Percentiles rank a stretch among this genome's conserved stretches.
Conservation (phyloP, 768 basidiomycete genomes). For the Neoboletus brunneissimus region DNA sequence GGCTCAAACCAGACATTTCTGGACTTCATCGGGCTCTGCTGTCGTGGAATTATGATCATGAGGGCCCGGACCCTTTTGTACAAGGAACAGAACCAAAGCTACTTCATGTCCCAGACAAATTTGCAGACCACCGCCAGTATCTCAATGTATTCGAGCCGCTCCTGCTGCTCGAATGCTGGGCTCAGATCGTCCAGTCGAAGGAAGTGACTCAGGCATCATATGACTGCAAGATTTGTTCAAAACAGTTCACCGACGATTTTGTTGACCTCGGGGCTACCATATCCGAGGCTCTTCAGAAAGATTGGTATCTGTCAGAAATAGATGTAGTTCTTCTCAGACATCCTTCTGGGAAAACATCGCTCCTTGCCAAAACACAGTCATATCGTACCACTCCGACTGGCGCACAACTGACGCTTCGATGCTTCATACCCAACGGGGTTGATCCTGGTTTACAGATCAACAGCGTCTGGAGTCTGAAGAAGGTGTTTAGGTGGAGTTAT, state of each 20-base stretch:
- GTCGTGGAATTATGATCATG: constrained; percentile 82
- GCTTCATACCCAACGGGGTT: constrained; percentile 37
- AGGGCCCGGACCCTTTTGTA: constrained; percentile 61
- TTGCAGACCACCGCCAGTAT: constrained; percentile 66
- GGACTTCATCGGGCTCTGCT: constrained; percentile 74
- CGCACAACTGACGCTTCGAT: constrained; percentile 59
- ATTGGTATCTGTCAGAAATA: constrained; percentile 76
- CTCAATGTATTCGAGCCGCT: constrained; percentile 78
- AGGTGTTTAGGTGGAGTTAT: constrained; percentile 68
- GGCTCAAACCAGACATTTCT: constrained; percentile 81
- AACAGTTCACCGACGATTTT: constrained; percentile 78
- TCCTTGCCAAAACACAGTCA: constrained; percentile 71
- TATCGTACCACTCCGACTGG: constrained; percentile 43
- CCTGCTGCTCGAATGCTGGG: constrained; percentile 87
- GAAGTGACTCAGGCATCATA: constrained; percentile 55
- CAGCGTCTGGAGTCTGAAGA: constrained; percentile 70
- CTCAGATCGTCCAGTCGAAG: constrained; percentile 77
- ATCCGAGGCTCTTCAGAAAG: constrained; percentile 53
- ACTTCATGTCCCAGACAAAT: constrained; percentile 58
- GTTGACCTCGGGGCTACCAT: constrained; percentile 74
- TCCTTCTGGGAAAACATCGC: constrained; percentile 46
- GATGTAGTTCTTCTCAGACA: constrained; percentile 82
- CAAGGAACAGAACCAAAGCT: constrained; percentile 33
- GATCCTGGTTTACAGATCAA: constrained; percentile 65
- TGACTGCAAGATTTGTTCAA: constrained; percentile 62